Percentiles rank a stretch among this genome's conserved stretches.
phyloP scores from a whole-genome alignment of 2,329 filamentous ascomycete species.

The Celoporthe dispersa region DNA sequence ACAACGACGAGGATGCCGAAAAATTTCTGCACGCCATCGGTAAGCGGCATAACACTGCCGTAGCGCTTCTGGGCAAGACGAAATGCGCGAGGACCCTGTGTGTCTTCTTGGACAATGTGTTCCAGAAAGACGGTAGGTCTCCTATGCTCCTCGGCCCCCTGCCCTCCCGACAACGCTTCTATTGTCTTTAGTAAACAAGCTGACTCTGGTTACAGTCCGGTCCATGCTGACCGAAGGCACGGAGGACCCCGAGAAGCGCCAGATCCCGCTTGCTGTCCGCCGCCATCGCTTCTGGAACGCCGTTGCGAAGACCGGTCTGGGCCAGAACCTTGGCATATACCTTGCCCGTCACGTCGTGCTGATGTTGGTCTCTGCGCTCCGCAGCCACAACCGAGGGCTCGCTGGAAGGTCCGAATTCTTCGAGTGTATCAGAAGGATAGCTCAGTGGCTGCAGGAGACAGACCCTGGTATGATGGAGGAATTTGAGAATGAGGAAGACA shows the following conservation, averaged over 20 bases:
- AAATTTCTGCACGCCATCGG: background rate
- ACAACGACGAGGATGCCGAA: background rate
- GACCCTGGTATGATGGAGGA: background rate
- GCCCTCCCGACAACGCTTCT: background rate
- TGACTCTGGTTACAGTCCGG: background rate
- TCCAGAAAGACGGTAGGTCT: background rate
- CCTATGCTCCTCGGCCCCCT: too few species aligned
- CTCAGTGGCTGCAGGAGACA: slow-evolving; percentile 1
- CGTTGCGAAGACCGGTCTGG: background rate
- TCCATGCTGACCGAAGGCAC: background rate
- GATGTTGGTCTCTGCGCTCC: background rate
- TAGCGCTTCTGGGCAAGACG: background rate
- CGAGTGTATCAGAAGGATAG: background rate
- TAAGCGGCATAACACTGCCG: background rate
- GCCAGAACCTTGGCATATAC: background rate
- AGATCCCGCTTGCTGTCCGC: background rate
- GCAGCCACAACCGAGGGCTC: background rate
- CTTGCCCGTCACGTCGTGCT: slow-evolving; percentile 12
- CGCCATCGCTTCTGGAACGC: slow-evolving; percentile 3
- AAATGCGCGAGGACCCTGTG: background rate
- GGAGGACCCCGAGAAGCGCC: background rate
- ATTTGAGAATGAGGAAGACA: background rate
- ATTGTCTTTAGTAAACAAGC: background rate
- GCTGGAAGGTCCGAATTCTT: background rate
- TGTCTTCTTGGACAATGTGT: background rate